Base-by-base conservation (phyloP, 345 rosid species). In the Microthlaspi erraticum region DNA sequence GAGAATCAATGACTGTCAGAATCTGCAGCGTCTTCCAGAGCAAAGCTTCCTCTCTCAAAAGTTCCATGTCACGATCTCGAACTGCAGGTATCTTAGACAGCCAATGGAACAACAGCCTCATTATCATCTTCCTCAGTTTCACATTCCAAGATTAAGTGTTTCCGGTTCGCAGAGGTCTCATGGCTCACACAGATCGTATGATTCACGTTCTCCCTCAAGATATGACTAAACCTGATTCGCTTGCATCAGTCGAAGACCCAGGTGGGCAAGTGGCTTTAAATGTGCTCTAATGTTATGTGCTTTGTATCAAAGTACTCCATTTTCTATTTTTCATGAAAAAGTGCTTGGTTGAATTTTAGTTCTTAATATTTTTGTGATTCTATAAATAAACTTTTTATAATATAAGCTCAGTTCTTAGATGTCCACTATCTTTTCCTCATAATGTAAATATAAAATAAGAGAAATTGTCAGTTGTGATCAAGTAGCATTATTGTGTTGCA, bases 1-100 rank as follows among this genome's bases (percentile, higher is more conserved):
- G 73, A 62, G 53, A 32, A 68, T 79, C 49, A 71, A 48, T 33
- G 74, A 75, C 61, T 80, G 83, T 43, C 61, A 58, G 69, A 64
- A 51, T 51, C 72, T 80, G 48, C 56, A 51, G 50, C 43, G 18
- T 60, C 76, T 68, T 51, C 70, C 75, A 7, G 78, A 74, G 36
- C 37, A 2, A 13, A 46, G 4, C 36, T 55, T 49, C 51, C 3
- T 14, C 9, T 13, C 51, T 52, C 76, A 72, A 18, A 42, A 32
- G 3, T 10, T 56, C 34, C 59, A 62, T 50, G 60, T 59, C 34
- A 62, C 78, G 7, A 31, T 72, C 64, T 20, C 72, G 2, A 76
- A 76, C 39, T 76, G 80, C 72, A 36, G 71, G 62, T 14, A 42
- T 56, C 67, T 68, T 23, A 56, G 66, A 8, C 46, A 58, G 72